Evolutionary conservation across 2,329 filamentous ascomycete species (phyloP).

Genomic region (Calonectria montana): DNA sequence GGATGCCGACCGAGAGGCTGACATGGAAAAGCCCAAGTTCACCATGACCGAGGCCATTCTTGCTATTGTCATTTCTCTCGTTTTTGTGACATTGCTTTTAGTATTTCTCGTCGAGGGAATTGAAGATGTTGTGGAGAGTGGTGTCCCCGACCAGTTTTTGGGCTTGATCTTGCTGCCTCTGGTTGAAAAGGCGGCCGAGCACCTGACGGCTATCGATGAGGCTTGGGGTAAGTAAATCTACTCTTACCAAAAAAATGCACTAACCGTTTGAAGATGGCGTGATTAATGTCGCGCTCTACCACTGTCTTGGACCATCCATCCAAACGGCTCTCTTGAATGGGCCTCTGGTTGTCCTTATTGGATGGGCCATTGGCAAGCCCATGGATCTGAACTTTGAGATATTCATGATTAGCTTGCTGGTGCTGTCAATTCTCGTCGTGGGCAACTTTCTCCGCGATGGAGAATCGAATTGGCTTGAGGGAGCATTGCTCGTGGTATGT

Average conservation of each 20-base stretch:
- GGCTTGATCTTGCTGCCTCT: slow-evolving; percentile 74
- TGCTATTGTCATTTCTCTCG: slow-evolving; percentile 66
- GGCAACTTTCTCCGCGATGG: slow-evolving; percentile 81
- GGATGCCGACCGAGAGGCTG: slow-evolving; percentile 68
- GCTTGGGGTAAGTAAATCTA: slow-evolving; percentile 61
- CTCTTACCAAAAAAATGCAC: accelerated
- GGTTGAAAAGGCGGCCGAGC: slow-evolving; percentile 78
- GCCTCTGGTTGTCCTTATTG: slow-evolving; percentile 76
- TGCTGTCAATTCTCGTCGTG: slow-evolving; percentile 80
- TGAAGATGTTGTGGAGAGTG: slow-evolving; percentile 55
- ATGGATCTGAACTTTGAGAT: slow-evolving; percentile 81
- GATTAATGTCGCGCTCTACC: slow-evolving; percentile 77
- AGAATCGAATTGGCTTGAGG: slow-evolving; percentile 82
- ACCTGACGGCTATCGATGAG: slow-evolving; percentile 77
- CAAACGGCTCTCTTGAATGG: slow-evolving; percentile 82
- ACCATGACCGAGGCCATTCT: slow-evolving; percentile 74
- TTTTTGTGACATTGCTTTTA: slow-evolving; percentile 72
- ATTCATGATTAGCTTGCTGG: slow-evolving; percentile 79
- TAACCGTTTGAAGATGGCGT: slow-evolving; percentile 58
- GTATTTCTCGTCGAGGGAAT: slow-evolving; percentile 76
- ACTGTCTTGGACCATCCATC: slow-evolving; percentile 79
- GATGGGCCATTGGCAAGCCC: slow-evolving; percentile 72
- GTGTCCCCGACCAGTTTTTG: slow-evolving; percentile 48
- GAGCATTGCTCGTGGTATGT: slow-evolving; percentile 72
- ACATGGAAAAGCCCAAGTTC: slow-evolving; percentile 70